Base-by-base conservation (phyloP, 495 filamentous ascomycete genomes). In the Daldinia grandis region DNA sequence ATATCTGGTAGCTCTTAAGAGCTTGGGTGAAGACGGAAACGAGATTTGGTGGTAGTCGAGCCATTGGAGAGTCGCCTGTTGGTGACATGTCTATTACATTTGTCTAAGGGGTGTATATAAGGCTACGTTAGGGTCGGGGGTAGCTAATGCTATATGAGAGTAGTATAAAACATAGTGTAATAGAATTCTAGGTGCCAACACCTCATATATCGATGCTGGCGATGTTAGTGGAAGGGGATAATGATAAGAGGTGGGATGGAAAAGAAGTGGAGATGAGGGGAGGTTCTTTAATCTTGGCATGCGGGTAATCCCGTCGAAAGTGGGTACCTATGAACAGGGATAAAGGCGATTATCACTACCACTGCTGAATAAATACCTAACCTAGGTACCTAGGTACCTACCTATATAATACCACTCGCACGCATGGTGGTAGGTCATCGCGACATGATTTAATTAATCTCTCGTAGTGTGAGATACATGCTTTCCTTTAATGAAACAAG, bases 1-100 rank as follows among this genome's bases (percentile, higher is more conserved):
- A 90, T 14, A 80, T 69, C 21, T 84, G 79, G 68, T 92, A 93
- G 33, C 79, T 78, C 71, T 86, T 81, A 60, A 93, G 80, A 10
- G 86, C 81, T 3, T 74, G 72, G 55, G 81, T 64, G 81, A 84
- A 77, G 83, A 83, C 76, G 58, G 76, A 78, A 56, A 76, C 58
- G 51, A 81, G 62, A 63, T 56, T 53, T 57, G 75, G 38, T 49
- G 64, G 62, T 54, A 71, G 64, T 47, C 75, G 73, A 54, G 73
- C 56, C 74, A 76, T 76, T 66, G 61, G 15, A 15, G 55, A 14
- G 44, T 37, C 25, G 24, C 27, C 37, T 12, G 42, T 8, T n/a
- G 40, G 47, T 31, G 68, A 17, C 67, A 71, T 69, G 30, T 57
- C 14, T 38, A 40, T 55, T 35, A 35, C 28, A 35, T 35, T 31